Percentiles rank a stretch among this genome's conserved stretches.
phyloP scores from a whole-genome alignment of 176 grass and related monocot genomes.

The Dactylis glomerata region DNA sequence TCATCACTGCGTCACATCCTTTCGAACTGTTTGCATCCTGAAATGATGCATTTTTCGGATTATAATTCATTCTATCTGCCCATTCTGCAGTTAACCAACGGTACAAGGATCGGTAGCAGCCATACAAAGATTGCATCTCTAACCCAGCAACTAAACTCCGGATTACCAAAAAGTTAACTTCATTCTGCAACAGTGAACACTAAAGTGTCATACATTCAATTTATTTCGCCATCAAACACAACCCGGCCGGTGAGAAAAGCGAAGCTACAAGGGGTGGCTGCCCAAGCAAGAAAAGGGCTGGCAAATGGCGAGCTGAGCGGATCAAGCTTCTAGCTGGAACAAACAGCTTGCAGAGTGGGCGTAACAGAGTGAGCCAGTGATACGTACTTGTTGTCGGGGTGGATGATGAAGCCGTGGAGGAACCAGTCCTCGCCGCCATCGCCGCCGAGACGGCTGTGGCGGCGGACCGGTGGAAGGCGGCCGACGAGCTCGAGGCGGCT shows the following conservation, averaged over 20 bases:
- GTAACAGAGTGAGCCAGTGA: background rate
- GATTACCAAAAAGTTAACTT: background rate
- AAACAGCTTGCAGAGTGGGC: background rate
- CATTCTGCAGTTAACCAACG: background rate
- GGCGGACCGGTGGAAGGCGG: slow-evolving; percentile 28
- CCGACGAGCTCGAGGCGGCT: slow-evolving; percentile 56
- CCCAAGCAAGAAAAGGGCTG: background rate
- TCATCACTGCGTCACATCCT: background rate
- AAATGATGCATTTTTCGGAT: background rate
- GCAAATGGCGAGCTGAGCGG: background rate
- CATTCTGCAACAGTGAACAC: background rate
- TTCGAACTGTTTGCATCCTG: too few species aligned
- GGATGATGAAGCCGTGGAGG: slow-evolving; percentile 49
- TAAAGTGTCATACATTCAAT: background rate
- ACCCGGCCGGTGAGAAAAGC: background rate
- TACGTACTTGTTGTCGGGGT: slow-evolving; percentile 64
- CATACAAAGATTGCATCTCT: background rate
- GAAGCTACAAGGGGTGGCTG: background rate
- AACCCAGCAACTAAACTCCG: background rate
- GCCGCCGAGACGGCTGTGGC: background rate
- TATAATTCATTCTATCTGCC: background rate
- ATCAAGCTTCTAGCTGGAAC: background rate
- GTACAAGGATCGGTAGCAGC: background rate
- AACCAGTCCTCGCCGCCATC: background rate
- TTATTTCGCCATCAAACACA: background rate